A percentile compares a stretch with the other conserved stretches of the same genome.
Evolutionary conservation across 345 rosid genomes (phyloP).

Genomic region (Eucalyptus albens): DNA sequence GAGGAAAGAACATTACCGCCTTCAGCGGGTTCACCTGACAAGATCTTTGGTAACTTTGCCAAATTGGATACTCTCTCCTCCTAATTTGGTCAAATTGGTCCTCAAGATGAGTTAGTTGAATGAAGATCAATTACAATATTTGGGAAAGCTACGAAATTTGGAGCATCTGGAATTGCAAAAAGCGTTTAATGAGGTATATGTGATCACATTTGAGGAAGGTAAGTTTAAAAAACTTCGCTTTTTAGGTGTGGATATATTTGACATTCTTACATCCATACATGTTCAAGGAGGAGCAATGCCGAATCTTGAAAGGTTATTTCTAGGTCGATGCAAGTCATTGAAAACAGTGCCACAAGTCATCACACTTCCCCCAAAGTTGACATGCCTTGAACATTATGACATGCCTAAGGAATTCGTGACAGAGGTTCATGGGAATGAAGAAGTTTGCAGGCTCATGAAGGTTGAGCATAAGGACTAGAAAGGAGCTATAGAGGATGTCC

Average conservation of each 20-base stretch:
- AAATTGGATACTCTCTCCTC: neutral
- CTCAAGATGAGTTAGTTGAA: neutral
- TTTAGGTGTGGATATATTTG: neutral
- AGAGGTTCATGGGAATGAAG: too few species aligned
- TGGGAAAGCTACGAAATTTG: neutral
- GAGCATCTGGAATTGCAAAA: neutral
- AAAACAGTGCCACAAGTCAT: neutral
- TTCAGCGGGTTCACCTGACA: neutral
- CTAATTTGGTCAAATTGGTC: neutral
- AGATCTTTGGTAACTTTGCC: neutral
- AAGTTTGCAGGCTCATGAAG: too few species aligned
- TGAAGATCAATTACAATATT: neutral
- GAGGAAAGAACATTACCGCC: rapidly evolving
- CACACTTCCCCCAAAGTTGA: too few species aligned
- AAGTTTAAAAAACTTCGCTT: neutral
- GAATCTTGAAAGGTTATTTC: neutral
- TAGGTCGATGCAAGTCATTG: neutral
- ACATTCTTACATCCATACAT: neutral
- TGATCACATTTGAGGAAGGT: neutral
- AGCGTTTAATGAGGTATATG: rapidly evolving
- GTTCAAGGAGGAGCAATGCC: neutral
- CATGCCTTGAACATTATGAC: too few species aligned
- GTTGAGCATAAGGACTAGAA: too few species aligned
- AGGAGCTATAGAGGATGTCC: too few species aligned
- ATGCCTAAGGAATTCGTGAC: too few species aligned